Percentiles rank a stretch among this genome's conserved stretches.
These are phyloP conservation scores for Rachicladosporium sp. DNA, from an alignment of 2,329 filamentous ascomycete species.

Conservation along the genomic window DNA sequence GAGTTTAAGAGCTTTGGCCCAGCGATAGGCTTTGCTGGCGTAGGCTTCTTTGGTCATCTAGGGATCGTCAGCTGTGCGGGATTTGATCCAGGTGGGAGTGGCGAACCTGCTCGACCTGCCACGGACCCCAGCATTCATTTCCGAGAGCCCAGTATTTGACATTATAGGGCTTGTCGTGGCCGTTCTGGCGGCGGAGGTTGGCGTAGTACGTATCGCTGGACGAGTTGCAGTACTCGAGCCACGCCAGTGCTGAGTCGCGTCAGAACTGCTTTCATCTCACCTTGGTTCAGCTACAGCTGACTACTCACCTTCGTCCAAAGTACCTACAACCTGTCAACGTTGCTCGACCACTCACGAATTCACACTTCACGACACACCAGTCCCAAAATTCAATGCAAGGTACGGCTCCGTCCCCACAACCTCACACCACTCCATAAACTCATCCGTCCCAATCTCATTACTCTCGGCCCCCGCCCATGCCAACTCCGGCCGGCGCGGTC, in stretches of 20 bases:
- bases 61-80: too few species aligned
- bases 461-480: conserved; percentile 63
- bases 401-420: conserved; percentile 65
- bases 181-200: conserved; percentile 64
- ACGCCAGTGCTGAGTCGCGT: conserved; percentile 46
- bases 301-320: conserved; percentile 39
- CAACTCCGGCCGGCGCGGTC: conserved; percentile 56
- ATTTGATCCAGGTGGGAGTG: background rate
- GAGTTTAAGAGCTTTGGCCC: conserved; percentile 61
- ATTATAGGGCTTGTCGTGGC: conserved; percentile 63
- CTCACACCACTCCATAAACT: conserved; percentile 74
- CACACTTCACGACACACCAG: conserved; percentile 33
- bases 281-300: too few species aligned
- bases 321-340: conserved; percentile 18
- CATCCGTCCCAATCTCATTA: conserved; percentile 74
- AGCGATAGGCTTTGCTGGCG: conserved; percentile 55
- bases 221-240: conserved; percentile 81
- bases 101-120: conserved; percentile 43
- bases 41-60: conserved; percentile 57
- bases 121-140: conserved; percentile 59
- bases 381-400: conserved; percentile 70
- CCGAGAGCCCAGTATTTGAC: conserved; percentile 80
- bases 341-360: background rate
- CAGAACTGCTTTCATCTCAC: conserved; percentile 15
- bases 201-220: conserved; percentile 68